Conservation (phyloP, 345 rosid genomes). For the Zanthoxylum bungeanum region DNA sequence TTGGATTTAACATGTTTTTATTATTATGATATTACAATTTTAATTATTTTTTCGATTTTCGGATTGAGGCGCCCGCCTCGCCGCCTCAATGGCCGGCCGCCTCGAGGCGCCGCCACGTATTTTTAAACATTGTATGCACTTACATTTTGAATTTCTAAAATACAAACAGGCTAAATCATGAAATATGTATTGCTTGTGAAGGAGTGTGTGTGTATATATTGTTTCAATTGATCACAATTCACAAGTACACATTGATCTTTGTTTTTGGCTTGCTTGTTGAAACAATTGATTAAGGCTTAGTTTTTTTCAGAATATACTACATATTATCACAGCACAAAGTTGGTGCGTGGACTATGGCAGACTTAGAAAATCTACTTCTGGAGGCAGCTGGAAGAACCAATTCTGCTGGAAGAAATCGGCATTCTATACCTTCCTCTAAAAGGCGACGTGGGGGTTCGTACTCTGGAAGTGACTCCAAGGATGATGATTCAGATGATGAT, state of each 20-base stretch:
- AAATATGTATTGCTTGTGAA: not conserved
- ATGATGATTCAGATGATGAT: constrained; percentile 75
- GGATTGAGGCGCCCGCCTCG: no score
- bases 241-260: not conserved
- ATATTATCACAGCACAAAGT: not conserved
- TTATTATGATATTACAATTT: no score
- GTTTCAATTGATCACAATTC: not conserved
- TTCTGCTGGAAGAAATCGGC: constrained; percentile 51
- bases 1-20: no score
- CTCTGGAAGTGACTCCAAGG: constrained; percentile 92
- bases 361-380: constrained; percentile 82
- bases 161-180: not conserved
- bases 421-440: constrained; percentile 51
- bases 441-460: constrained; percentile 78
- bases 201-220: not conserved
- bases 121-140: no score
- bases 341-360: constrained; percentile 46
- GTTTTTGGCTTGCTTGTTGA: not conserved
- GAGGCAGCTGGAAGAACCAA: constrained; percentile 98
- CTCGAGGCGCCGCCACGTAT: no score
- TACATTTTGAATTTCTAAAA: not conserved
- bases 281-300: not conserved
- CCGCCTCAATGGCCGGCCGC: no score
- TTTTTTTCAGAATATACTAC: constrained; percentile 6
- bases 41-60: no score